phyloP scores from a whole-genome alignment of 164 flowering plant species.

The Magnolia kwangsiensis region DNA sequence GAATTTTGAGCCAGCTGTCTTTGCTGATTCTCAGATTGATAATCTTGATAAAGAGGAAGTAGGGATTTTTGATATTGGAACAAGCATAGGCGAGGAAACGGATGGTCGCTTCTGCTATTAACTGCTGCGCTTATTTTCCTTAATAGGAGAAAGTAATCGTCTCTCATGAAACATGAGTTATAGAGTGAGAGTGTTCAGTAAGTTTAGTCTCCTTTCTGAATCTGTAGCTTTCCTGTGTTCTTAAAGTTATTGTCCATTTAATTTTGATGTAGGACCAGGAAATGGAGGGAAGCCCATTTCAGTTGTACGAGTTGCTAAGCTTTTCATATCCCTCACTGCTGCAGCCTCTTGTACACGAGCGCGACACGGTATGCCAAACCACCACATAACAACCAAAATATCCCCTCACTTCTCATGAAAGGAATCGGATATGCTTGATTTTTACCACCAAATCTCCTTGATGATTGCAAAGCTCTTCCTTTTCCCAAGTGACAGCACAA shows the following conservation, averaged over 20 bases:
- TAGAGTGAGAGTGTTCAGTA: background rate
- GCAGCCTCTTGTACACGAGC: conserved; percentile 84
- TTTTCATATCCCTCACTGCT: conserved; percentile 74
- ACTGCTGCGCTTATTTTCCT: background rate
- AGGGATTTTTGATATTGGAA: background rate
- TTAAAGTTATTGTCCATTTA: background rate
- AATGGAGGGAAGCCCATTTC: conserved; percentile 45
- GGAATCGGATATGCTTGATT: conserved; percentile 3
- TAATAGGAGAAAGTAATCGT: background rate
- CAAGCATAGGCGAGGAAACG: background rate
- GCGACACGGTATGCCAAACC: conserved; percentile 60
- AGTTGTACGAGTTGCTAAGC: conserved; percentile 71
- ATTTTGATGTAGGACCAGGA: conserved; percentile 37
- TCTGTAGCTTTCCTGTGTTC: background rate
- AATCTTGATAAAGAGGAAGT: background rate
- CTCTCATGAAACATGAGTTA: background rate
- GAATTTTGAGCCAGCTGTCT: background rate
- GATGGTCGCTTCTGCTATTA: background rate
- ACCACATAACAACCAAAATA: background rate
- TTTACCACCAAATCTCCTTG: conserved; percentile 1
- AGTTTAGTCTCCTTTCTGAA: background rate
- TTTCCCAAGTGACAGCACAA: too few relatives aligned
- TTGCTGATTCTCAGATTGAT: background rate
- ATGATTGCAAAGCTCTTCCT: background rate
- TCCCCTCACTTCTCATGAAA: background rate